A percentile compares a stretch with the other conserved stretches of the same genome.
phyloP scores from a whole-genome alignment of 352 stramenopile genomes.

The Globisporangium megalacanthum region DNA sequence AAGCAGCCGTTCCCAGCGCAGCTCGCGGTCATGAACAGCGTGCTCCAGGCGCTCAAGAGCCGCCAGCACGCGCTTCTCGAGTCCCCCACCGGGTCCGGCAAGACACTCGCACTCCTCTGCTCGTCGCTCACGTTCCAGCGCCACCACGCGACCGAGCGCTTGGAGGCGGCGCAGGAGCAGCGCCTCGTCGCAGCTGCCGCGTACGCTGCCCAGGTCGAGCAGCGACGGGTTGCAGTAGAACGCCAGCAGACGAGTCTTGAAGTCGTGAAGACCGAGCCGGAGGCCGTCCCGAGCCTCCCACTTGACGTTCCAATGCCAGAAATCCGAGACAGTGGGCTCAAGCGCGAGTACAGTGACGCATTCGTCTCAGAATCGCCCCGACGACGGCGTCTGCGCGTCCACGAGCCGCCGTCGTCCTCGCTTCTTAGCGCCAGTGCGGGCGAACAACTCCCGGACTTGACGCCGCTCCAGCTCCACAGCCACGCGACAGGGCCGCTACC shows the following conservation, averaged over 20 bases:
- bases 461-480: conserved; percentile 5
- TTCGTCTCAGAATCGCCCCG: too few relatives aligned
- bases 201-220: conserved; percentile 2
- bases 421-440: too few relatives aligned
- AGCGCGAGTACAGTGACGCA: too few relatives aligned
- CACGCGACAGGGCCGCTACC: background rate
- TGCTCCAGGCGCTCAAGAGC: conserved; percentile 73
- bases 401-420: too few relatives aligned
- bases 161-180: conserved; percentile 19
- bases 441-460: background rate
- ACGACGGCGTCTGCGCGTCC: too few relatives aligned
- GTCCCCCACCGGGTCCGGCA: conserved; percentile 78
- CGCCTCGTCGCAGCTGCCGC: conserved; percentile 5
- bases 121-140: conserved; percentile 77
- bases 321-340: too few relatives aligned
- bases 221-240: background rate
- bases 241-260: too few relatives aligned
- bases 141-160: conserved; percentile 40
- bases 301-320: too few relatives aligned
- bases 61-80: conserved; percentile 79
- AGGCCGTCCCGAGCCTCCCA: too few relatives aligned
- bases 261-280: too few relatives aligned
- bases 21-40: conserved; percentile 85
- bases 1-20: conserved; percentile 84
- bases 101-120: conserved; percentile 83